phyloP scores from a whole-genome alignment of 148 eudicot species.

The Cornus kousa region DNA sequence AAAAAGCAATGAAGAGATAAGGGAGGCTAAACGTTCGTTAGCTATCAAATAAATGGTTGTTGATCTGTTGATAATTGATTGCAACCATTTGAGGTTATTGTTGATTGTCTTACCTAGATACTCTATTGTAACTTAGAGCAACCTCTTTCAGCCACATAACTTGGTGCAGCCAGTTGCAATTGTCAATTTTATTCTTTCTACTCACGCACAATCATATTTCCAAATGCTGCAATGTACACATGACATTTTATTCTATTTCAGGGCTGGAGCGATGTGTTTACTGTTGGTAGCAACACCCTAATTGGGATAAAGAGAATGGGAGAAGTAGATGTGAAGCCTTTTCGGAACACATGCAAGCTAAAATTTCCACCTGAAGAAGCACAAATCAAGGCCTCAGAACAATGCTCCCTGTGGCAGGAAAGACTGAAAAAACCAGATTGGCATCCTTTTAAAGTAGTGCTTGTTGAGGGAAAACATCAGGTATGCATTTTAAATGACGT shows the following conservation, averaged over 20 bases:
- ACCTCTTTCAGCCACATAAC: neutral
- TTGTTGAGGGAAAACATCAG: slow-evolving; percentile 37
- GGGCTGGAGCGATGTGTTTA: slow-evolving; percentile 54
- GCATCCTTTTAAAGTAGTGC: slow-evolving; percentile 70
- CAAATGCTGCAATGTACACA: slow-evolving; percentile 4
- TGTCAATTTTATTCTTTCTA: neutral
- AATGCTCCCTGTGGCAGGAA: slow-evolving; percentile 85
- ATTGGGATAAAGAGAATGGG: slow-evolving; percentile 89
- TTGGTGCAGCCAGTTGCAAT: neutral
- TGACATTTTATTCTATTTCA: slow-evolving; percentile 19
- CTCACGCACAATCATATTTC: neutral
- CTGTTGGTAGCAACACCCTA: slow-evolving; percentile 29
- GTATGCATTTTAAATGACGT: slow-evolving; percentile 24
- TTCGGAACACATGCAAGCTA: slow-evolving; percentile 43
- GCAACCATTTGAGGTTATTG: too few relatives aligned
- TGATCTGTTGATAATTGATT: too few relatives aligned
- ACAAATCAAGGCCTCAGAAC: slow-evolving; percentile 64
- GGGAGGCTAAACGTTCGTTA: too few relatives aligned
- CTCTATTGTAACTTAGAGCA: too few relatives aligned
- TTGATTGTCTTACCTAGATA: too few relatives aligned
- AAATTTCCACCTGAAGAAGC: slow-evolving; percentile 54
- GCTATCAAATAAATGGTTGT: too few relatives aligned
- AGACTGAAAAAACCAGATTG: slow-evolving; percentile 62
- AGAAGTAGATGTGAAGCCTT: slow-evolving; percentile 68
- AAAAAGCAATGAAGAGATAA: neutral